Evolutionary conservation across 164 flowering plant species (phyloP), one percentile per base, ranked within the genome.

Genomic region (Dillenia suffruticosa): DNA sequence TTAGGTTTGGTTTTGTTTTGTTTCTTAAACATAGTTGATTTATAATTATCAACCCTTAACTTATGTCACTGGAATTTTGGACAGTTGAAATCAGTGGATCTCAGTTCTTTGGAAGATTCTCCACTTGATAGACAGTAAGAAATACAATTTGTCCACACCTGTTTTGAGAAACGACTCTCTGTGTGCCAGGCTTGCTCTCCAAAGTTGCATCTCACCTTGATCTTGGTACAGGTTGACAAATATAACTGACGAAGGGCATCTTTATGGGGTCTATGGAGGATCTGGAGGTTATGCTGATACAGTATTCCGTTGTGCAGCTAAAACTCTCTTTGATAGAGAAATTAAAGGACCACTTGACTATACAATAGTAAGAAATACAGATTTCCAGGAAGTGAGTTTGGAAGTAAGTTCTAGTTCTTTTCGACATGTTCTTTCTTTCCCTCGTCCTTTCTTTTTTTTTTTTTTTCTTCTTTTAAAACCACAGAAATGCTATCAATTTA

Each of bases 241-340:
- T 81, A 80, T 92, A 59, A 69, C 78, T 60, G 92, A 88, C 51
- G 87, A 84, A 49, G 99, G 86, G 44, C 72, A 76, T 60, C 85
- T 95, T 51, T 92, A 77, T 81, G 99, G 97, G 59, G 97, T 87
- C 16, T 62, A 64, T 60, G 99, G 99, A 75, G 72, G 96, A 66
- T 95, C 99, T 63, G 99, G 99, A 32, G 97, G 97, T 65, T 92
- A 92, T 75, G 97, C 91, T 12, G 97, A 92, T 55, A 84, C 94
- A 22, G 75, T 89, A 16, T 91, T 89, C 54, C 81, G 92, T 17
- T 60, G 88, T 78, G 90, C 97, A 55, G 92, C 97, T 15, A 87
- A 86, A 74, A 48, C 61, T 24, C 83, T 95, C 5, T 88, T 84
- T 79, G 96, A 86, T 40, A 82, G 58, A 63, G 87, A 78, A 56